Base-by-base conservation (phyloP, 805 yeast species). In the Myxozyma udenii region DNA sequence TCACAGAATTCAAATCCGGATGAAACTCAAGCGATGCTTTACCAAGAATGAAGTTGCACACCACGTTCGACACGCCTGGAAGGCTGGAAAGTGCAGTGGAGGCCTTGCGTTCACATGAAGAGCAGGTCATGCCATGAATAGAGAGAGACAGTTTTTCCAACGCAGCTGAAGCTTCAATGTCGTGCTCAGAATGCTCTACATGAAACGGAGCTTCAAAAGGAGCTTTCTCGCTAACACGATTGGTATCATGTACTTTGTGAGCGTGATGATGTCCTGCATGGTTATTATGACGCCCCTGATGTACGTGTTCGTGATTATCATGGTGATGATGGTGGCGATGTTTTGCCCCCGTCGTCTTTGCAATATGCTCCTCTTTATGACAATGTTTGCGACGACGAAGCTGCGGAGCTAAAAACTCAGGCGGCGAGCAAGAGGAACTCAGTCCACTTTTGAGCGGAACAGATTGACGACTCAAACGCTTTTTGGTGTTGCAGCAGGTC, bases 81-180 rank as follows among this genome's bases (percentile, higher is more conserved):
- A 43, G 21, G 21, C 25, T 39, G 18, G 42, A 26, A 4, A 52
- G 36, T 7, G 56, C n/a, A 3, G 30, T 21, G 18, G 24, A 5
- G 16, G 46, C 50, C 22, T 52, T 52, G 21, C n/a, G 22, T 23
- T 52, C 56, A 36, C 56, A 52, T 21, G 50, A 43, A 4, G 56
- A 39, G 28, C 56, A 52, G 21, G 53, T 52, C 56, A 52, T 52
- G 4, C 56, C 56, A 16, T 30, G 38, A 9, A 51, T 48, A 2
- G 55, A 51, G 12, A 51, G 43, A 3, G 48, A 36, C 18, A 51
- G 37, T 4, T 44, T 30, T 32, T 51, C 52, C 2, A 23, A 16
- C 5, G 42, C 21, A 5, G 18, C 16, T 2, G 28, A 30, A 12
- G 45, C 35, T 30, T 51, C 55, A 24, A 48, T 21, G 33, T 51